phyloP scores from a whole-genome alignment of 805 yeast species.

The Candida corydali region DNA sequence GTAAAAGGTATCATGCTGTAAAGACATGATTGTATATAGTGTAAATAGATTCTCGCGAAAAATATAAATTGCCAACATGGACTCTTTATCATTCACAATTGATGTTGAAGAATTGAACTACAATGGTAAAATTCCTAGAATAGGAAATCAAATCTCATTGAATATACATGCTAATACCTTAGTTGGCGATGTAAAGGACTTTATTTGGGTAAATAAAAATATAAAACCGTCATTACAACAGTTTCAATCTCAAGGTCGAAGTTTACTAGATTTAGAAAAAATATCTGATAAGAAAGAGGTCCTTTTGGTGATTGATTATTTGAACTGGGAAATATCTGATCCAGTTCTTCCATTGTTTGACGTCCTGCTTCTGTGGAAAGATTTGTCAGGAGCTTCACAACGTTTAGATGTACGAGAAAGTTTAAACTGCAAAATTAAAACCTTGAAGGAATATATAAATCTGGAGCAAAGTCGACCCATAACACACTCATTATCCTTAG shows the following conservation, averaged over 20 bases:
- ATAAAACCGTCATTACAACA: conserved; percentile 20
- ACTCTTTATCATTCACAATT: conserved; percentile 3
- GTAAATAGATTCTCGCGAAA: conserved; percentile 1
- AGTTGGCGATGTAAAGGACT: conserved; percentile 19
- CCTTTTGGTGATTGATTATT: conserved; percentile 3
- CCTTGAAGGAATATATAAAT: conserved; percentile 6
- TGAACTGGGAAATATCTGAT: not conserved
- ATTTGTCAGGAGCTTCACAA: not conserved
- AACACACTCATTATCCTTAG: not conserved
- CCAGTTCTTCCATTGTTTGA: conserved; percentile 1
- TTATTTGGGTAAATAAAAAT: conserved; percentile 23
- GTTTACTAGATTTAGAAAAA: conserved; percentile 10
- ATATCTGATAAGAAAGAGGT: conserved; percentile 8
- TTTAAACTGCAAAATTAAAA: conserved; percentile 7
- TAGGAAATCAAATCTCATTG: conserved; percentile 8
- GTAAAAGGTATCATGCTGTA: conserved; percentile 93
- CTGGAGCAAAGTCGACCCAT: conserved; percentile 3
- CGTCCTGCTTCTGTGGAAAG: conserved; percentile 4
- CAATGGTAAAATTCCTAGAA: too few relatives aligned
- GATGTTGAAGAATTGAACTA: conserved; percentile 1
- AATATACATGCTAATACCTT: conserved; percentile 19
- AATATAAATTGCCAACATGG: not conserved
- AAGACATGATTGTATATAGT: conserved; percentile 10
- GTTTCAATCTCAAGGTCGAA: conserved; percentile 11
- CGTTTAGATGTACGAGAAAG: conserved; percentile 1